Conservation (phyloP, 306 rosid genomes). For the Pyrus pyrifolia region DNA sequence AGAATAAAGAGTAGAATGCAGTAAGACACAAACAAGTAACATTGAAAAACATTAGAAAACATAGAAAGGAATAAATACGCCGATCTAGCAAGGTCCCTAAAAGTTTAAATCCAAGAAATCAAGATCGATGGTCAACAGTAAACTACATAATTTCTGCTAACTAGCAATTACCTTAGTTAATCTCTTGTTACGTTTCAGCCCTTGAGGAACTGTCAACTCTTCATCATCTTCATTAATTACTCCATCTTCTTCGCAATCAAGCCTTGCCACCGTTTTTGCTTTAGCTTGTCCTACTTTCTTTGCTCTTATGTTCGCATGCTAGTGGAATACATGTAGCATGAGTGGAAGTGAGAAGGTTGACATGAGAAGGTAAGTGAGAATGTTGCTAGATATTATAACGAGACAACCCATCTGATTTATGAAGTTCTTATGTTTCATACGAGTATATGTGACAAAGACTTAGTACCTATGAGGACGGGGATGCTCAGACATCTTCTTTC, state of each 20-base stretch:
- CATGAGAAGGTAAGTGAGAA: background rate
- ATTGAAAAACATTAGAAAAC: no score
- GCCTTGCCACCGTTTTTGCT: no score
- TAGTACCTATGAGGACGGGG: constrained; percentile 62
- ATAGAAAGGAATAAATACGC: no score
- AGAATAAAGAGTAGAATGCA: no score
- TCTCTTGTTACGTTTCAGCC: constrained; percentile 32
- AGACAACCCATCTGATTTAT: background rate
- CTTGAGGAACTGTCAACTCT: constrained; percentile 25
- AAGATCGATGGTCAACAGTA: no score
- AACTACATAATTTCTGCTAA: background rate
- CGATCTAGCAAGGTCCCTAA: no score
- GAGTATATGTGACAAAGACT: background rate
- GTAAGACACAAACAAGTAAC: no score
- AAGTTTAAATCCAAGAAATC: no score
- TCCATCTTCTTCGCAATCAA: no score
- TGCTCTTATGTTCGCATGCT: no score
- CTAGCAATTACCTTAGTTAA: constrained; percentile 41
- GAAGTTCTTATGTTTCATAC: background rate
- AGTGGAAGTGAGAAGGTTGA: background rate
- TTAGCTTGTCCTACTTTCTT: no score
- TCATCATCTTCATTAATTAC: constrained; percentile 3
- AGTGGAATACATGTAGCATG: no score
- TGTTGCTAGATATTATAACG: background rate
- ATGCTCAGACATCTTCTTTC: constrained; percentile 65